Evolutionary conservation across 148 eudicot species (phyloP).

Genomic region (Arctostaphylos glauca): DNA sequence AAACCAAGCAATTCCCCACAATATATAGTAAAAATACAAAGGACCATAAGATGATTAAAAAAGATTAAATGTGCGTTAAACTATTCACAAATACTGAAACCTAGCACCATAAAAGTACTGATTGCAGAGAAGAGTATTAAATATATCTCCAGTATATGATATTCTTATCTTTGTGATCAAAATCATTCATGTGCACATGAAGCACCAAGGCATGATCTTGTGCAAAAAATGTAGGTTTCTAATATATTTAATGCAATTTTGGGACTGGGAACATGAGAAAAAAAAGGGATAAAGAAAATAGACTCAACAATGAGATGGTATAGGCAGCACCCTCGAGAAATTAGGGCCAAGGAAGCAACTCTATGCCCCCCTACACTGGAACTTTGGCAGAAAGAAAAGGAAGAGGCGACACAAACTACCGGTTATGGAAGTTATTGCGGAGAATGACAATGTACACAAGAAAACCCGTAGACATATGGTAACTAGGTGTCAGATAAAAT

Average conservation of each 20-base stretch:
- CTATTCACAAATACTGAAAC: neutral
- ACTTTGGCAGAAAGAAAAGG: neutral
- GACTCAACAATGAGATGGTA: neutral
- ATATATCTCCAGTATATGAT: neutral
- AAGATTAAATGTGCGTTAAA: neutral
- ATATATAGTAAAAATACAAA: neutral
- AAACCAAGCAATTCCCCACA: neutral
- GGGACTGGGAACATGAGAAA: neutral
- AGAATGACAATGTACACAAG: neutral
- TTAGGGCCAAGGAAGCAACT: neutral
- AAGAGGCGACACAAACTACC: neutral
- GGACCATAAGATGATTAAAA: neutral
- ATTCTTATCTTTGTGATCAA: neutral
- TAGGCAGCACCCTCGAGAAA: neutral
- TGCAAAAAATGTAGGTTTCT: neutral
- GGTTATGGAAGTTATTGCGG: neutral
- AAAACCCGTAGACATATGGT: too few relatives aligned
- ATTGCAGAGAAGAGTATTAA: neutral
- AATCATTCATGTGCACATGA: neutral
- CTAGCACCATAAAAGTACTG: neutral
- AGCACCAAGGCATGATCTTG: conserved; percentile 5
- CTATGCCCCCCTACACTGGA: neutral
- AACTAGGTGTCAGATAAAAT: too few relatives aligned
- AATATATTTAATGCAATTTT: neutral
- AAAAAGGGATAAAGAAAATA: neutral